Evolutionary conservation across 352 stramenopile species (phyloP).

Genomic region (Chrysophaeum taylorii): DNA sequence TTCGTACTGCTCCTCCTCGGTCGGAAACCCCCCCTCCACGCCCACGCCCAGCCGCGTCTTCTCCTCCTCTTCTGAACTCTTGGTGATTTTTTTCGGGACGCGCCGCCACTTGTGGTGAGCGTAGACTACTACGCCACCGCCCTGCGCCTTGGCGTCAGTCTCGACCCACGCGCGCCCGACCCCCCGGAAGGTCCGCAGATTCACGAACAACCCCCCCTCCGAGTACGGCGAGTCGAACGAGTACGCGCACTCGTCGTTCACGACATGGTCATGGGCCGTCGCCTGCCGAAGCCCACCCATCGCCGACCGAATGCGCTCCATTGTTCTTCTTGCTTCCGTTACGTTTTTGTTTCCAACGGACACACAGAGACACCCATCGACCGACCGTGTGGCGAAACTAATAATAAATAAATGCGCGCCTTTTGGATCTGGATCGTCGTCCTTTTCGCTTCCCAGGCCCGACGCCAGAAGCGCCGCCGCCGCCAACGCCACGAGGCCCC

Average conservation of each 20-base stretch:
- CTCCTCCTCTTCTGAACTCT: slow-evolving; percentile 19
- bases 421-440: no score
- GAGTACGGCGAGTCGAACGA: slow-evolving; percentile 83
- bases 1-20: slow-evolving; percentile 77
- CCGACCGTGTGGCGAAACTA: no score
- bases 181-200: slow-evolving; percentile 79
- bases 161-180: slow-evolving; percentile 60
- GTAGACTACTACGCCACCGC: no score
- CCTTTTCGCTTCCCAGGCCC: no score
- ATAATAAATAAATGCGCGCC: no score
- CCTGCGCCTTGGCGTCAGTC: no score
- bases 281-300: slow-evolving; percentile 13
- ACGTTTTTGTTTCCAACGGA: no score
- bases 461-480: no score
- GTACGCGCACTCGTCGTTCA: slow-evolving; percentile 92
- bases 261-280: slow-evolving; percentile 54
- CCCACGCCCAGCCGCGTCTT: slow-evolving; percentile 88
- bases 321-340: no score
- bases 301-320: neutral
- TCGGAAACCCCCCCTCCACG: slow-evolving; percentile 81
- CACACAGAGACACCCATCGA: no score
- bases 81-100: slow-evolving; percentile 29
- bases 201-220: slow-evolving; percentile 68
- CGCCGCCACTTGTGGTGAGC: slow-evolving; percentile 31
- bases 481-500: no score